These are phyloP conservation scores for Trichoderma semiorbis DNA, from an alignment of 2,329 filamentous ascomycete genomes.

Conservation along the genomic window DNA sequence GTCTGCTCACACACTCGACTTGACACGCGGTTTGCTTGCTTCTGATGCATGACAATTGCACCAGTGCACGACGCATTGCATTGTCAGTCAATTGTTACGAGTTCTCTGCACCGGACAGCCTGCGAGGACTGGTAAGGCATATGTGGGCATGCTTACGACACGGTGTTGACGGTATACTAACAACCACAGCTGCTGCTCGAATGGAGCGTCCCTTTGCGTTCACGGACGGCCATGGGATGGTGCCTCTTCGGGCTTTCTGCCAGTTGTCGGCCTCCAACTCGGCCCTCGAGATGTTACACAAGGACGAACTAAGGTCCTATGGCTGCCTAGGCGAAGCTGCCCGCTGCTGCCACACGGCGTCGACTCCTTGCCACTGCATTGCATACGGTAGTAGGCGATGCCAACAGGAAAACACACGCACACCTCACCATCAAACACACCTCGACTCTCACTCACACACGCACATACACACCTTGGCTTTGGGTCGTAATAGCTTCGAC, in stretches of 20 bases:
- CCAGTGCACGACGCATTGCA: neutral
- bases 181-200: neutral
- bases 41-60: neutral
- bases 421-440: neutral
- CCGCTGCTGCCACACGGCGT: neutral
- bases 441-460: neutral
- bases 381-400: neutral
- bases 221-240: neutral
- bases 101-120: neutral
- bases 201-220: neutral
- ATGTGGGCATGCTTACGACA: neutral
- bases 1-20: neutral
- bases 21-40: neutral
- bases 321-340: neutral
- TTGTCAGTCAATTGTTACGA: neutral
- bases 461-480: neutral
- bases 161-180: neutral
- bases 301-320: neutral
- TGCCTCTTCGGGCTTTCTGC: neutral
- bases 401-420: neutral
- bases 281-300: neutral
- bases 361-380: constrained; percentile 2
- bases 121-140: neutral
- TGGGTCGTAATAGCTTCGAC: neutral
- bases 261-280: neutral